phyloP scores from a whole-genome alignment of 2,329 filamentous ascomycete species.

The Colletotrichum spinosum region DNA sequence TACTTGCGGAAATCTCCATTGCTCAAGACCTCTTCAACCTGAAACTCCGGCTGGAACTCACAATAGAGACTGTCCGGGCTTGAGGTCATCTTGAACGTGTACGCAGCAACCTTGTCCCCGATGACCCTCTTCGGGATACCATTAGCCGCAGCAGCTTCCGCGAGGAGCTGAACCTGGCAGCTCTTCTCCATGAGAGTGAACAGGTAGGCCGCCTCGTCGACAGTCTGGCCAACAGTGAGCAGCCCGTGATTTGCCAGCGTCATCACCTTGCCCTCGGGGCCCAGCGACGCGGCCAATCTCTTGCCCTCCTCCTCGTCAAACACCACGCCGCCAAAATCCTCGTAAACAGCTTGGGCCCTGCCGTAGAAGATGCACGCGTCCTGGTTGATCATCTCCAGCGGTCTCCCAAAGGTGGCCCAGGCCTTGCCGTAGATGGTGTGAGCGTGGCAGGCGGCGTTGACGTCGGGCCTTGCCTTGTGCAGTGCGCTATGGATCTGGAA shows the following conservation, averaged over 20 bases:
- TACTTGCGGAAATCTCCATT: conserved; percentile 36
- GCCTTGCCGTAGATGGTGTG: too few species aligned
- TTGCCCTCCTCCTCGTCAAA: conserved; percentile 60
- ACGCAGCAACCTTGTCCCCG: background rate
- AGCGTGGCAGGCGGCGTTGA: too few species aligned
- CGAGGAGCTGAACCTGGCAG: conserved; percentile 70
- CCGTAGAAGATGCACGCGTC: conserved; percentile 65
- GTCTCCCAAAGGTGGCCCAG: too few species aligned
- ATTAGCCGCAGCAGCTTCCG: conserved; percentile 60
- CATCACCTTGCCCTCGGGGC: conserved; percentile 53
- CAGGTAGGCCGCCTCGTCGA: conserved; percentile 79
- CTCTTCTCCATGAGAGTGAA: conserved; percentile 75
- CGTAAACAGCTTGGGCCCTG: background rate
- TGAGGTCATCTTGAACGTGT: conserved; percentile 28
- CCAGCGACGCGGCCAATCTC: background rate
- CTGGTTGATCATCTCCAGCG: too few species aligned
- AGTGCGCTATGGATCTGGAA: too few species aligned
- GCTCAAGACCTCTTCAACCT: conserved; percentile 34
- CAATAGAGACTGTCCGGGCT: conserved; percentile 37
- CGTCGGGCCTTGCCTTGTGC: too few species aligned
- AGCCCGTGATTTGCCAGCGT: conserved; percentile 70
- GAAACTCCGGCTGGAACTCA: conserved; percentile 39
- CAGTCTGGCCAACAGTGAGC: conserved; percentile 74
- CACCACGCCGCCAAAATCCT: conserved; percentile 45
- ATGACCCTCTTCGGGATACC: background rate